phyloP scores from a whole-genome alignment of 192 early-diverging fungal genomes.

The Dispira parvispora region DNA sequence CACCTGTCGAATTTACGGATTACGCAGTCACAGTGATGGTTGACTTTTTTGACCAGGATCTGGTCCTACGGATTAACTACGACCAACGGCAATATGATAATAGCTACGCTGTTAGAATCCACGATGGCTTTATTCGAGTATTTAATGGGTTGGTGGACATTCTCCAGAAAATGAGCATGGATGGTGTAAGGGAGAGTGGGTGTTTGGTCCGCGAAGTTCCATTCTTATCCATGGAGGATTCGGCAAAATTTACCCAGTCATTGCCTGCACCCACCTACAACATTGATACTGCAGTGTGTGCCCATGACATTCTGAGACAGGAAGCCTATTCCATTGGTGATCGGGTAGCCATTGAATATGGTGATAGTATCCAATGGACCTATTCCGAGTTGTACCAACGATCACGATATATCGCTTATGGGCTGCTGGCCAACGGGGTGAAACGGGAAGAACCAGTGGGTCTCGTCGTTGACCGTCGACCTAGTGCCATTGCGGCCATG shows the following conservation, averaged over 20 bases:
- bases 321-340: neutral
- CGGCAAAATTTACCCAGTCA: neutral
- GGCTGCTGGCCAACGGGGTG: too few species aligned
- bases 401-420: too few species aligned
- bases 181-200: neutral
- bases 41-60: too few species aligned
- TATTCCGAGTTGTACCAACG: too few species aligned
- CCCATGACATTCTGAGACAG: too few species aligned
- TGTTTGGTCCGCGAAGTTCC: neutral
- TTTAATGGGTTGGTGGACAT: too few species aligned
- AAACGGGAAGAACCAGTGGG: neutral
- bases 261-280: neutral
- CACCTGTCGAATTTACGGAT: neutral
- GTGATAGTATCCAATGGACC: too few species aligned
- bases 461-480: neutral
- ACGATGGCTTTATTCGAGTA: too few species aligned
- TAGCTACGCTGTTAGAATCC: neutral
- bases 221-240: neutral
- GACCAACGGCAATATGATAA: neutral
- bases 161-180: too few species aligned
- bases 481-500: slow-evolving; percentile 1
- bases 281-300: too few species aligned
- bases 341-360: neutral
- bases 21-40: neutral
- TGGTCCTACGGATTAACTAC: neutral